phyloP scores from a whole-genome alignment of 139 green algal species.

The Coelastrella sp. region DNA sequence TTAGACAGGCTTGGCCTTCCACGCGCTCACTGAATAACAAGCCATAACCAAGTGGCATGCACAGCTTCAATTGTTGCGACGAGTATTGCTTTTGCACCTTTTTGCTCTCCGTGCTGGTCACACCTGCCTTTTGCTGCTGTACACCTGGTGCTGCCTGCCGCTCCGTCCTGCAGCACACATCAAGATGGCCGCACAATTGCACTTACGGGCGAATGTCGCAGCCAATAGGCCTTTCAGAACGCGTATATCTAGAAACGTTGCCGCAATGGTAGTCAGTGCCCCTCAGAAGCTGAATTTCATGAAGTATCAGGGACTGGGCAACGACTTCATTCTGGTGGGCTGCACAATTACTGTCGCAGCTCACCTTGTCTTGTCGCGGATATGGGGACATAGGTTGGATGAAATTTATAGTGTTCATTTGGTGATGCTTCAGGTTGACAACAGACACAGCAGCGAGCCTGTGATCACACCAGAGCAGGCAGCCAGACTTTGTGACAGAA shows the following conservation, averaged over 20 bases:
- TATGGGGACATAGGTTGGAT: too few species aligned
- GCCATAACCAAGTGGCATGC: too few species aligned
- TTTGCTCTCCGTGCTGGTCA: too few species aligned
- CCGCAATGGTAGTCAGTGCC: not conserved
- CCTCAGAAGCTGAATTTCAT: constrained; percentile 69
- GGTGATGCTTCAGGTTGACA: constrained; percentile 86
- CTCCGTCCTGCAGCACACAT: not conserved
- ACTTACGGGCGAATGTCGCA: not conserved
- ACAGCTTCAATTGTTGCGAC: too few species aligned
- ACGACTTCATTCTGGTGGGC: constrained; percentile 97
- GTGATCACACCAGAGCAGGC: constrained; percentile 86
- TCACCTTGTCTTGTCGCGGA: too few species aligned
- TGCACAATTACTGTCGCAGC: too few species aligned
- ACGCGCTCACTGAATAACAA: too few species aligned
- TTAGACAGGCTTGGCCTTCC: too few species aligned
- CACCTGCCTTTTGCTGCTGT: too few species aligned
- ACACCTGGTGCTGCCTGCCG: too few species aligned
- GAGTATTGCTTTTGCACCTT: too few species aligned
- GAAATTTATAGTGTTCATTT: too few species aligned
- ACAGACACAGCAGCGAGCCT: constrained; percentile 78
- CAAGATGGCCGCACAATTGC: not conserved
- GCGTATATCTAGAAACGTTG: not conserved
- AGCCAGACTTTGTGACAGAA: constrained; percentile 90
- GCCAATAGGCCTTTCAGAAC: not conserved
- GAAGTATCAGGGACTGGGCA: constrained; percentile 99